A percentile compares a stretch with the other conserved stretches of the same genome.
Conservation (phyloP, 2,329 filamentous ascomycete species). For the Colletotrichum tropicicola region DNA sequence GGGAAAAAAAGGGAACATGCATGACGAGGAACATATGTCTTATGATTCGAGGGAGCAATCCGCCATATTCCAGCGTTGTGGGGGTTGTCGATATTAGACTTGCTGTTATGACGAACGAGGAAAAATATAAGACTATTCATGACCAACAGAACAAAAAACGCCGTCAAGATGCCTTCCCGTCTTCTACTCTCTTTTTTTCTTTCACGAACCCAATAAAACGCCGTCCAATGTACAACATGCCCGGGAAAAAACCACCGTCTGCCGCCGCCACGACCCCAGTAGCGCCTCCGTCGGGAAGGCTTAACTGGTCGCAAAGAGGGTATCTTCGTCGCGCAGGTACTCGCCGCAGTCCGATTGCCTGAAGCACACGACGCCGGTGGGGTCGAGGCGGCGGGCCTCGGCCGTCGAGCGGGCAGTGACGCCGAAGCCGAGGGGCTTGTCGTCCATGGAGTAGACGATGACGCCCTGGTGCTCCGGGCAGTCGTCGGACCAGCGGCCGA, state of each 20-base stretch:
- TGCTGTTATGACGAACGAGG: background rate
- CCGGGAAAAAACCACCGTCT: background rate
- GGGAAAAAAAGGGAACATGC: background rate
- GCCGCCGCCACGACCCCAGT: background rate
- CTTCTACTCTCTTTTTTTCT: conserved; percentile 19
- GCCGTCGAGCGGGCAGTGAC: conserved; percentile 88
- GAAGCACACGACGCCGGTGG: conserved; percentile 89
- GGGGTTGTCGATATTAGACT: background rate
- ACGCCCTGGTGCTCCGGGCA: conserved; percentile 93
- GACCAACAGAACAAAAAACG: conserved; percentile 27
- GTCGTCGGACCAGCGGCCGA: conserved; percentile 89
- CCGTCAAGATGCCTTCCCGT: conserved; percentile 25
- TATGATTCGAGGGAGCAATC: conserved; percentile 1
- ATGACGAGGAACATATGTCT: background rate
- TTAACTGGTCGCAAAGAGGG: conserved; percentile 66
- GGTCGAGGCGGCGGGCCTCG: conserved; percentile 85
- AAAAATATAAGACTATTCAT: conserved; percentile 16
- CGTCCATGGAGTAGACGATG: conserved; percentile 90
- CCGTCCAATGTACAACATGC: conserved; percentile 16
- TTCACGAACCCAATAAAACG: conserved; percentile 18
- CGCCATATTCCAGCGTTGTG: background rate
- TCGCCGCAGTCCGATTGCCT: conserved; percentile 94
- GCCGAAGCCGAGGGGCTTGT: conserved; percentile 93
- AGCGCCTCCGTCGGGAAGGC: background rate
- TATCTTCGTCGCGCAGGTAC: conserved; percentile 86